These are phyloP conservation scores for Acacia confusa DNA, from an alignment of 306 rosid species.

Conservation along the genomic window DNA sequence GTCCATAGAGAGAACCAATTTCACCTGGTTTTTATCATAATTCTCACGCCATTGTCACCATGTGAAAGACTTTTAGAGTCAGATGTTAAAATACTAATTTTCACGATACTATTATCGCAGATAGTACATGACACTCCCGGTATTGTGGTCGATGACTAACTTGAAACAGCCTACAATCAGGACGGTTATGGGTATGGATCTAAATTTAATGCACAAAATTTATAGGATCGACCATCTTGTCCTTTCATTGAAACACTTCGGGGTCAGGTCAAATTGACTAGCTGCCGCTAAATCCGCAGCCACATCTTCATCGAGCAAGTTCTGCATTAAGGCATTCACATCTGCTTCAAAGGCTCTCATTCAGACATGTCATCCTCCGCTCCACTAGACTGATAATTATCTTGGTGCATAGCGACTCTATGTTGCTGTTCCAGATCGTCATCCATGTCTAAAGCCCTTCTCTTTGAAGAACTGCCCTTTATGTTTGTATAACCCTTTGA, in stretches of 20 bases:
- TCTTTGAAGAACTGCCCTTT: conserved; percentile 51
- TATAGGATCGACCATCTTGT: conserved; percentile 15
- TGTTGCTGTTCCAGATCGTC: conserved; percentile 65
- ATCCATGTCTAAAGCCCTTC: conserved; percentile 60
- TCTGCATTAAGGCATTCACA: conserved; percentile 29
- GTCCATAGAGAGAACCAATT: not conserved
- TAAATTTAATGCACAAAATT: conserved; percentile 32
- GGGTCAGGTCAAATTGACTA: conserved; percentile 18
- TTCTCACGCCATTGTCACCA: not conserved
- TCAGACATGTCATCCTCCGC: conserved; percentile 90
- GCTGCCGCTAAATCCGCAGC: conserved; percentile 22
- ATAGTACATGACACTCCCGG: not conserved
- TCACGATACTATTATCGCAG: not conserved
- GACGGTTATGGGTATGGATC: conserved; percentile 21
- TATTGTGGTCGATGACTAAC: not conserved
- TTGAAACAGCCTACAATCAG: conserved; percentile 41
- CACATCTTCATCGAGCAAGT: conserved; percentile 22
- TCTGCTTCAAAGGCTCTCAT: conserved; percentile 44
- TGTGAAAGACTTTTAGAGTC: not conserved
- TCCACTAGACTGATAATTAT: conserved; percentile 75
- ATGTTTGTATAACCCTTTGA: conserved; percentile 63
- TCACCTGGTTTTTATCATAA: not conserved
- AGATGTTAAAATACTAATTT: not conserved
- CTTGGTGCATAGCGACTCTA: conserved; percentile 53
- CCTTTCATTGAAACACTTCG: conserved; percentile 26